A percentile compares a stretch with the other conserved stretches of the same genome.
Conservation (phyloP, 768 basidiomycete genomes). For the Tulasnella sp. region DNA sequence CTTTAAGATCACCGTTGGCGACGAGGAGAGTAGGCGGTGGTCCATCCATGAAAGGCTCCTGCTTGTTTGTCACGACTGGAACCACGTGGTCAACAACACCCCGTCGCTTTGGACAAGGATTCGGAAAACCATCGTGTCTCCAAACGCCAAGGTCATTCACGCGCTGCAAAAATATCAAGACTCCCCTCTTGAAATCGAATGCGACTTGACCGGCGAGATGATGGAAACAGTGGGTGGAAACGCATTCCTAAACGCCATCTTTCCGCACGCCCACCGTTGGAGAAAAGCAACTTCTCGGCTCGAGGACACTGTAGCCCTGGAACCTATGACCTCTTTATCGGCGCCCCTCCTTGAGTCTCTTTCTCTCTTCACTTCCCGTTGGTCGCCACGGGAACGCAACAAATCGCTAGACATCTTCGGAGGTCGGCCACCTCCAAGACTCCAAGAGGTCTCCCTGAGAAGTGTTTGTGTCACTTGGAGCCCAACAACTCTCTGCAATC, state of each 20-base stretch:
- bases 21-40: background rate
- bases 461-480: background rate
- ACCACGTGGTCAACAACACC: background rate
- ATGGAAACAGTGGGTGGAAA: background rate
- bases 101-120: background rate
- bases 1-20: background rate
- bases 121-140: too few species aligned
- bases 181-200: background rate
- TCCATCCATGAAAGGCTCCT: background rate
- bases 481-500: background rate
- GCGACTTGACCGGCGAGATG: background rate
- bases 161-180: background rate
- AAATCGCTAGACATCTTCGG: background rate
- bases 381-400: background rate
- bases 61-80: background rate
- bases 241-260: background rate
- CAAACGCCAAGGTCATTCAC: background rate
- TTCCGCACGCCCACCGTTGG: background rate
- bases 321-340: background rate
- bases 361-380: background rate
- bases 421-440: background rate
- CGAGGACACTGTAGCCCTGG: background rate
- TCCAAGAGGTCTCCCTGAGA: background rate
- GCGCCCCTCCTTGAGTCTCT: background rate
- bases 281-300: background rate